Conservation (phyloP, 1,284 basidiomycete species). For the Filobasidium uniguttulatum region DNA sequence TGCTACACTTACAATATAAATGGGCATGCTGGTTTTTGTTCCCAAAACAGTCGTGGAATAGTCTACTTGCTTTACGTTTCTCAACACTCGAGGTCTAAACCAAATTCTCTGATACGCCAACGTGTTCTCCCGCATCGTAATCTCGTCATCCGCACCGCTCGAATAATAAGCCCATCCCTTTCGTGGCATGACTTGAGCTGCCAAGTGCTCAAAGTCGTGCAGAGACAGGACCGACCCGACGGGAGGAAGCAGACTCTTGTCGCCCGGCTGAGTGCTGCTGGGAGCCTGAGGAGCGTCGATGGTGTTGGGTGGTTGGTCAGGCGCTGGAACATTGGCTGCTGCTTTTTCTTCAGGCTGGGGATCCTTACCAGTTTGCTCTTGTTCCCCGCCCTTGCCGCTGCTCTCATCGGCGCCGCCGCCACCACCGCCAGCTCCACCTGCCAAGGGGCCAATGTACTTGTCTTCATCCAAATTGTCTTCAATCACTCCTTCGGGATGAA, state of each 20-base stretch:
- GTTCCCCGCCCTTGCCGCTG: too few species aligned
- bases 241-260: conserved; percentile 43
- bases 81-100: conserved; percentile 79
- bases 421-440: conserved; percentile 24
- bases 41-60: conserved; percentile 70
- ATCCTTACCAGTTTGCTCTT: conserved; percentile 12
- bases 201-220: conserved; percentile 83
- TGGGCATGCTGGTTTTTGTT: conserved; percentile 55
- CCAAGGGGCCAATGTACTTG: conserved; percentile 49
- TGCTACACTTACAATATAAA: conserved; percentile 48
- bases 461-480: conserved; percentile 46
- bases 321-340: conserved; percentile 12
- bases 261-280: neutral
- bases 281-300: too few species aligned
- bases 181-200: conserved; percentile 54
- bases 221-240: conserved; percentile 68
- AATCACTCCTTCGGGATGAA: conserved; percentile 78
- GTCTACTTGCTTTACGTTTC: conserved; percentile 65
- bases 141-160: conserved; percentile 75
- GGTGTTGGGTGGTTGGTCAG: conserved; percentile 26
- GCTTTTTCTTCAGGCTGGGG: conserved; percentile 25
- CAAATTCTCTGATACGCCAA: conserved; percentile 77
- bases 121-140: conserved; percentile 76
- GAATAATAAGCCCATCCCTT: conserved; percentile 85
- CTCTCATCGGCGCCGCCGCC: too few species aligned